Base-by-base conservation (phyloP, 2,329 filamentous ascomycete genomes). In the Zymoseptoria tritici region DNA sequence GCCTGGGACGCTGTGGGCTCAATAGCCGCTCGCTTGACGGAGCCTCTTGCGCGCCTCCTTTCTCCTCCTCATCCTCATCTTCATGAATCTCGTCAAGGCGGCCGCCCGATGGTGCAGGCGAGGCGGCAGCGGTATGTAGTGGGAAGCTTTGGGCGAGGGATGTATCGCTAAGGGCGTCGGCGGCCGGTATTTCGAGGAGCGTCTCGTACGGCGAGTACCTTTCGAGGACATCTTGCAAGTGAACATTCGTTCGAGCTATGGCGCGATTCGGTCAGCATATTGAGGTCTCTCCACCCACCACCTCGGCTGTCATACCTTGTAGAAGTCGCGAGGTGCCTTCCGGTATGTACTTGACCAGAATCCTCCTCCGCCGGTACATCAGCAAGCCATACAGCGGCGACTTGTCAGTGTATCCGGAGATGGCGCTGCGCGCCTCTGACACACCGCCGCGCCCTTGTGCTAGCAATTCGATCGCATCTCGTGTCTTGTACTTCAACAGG, bases 71-170 rank as follows among this genome's bases (percentile, higher is more conserved):
- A 71, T 95, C 91, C 57, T 88, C 89, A 76, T 94, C 90, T 76
- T 97, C 94, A n/a, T 88, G 86, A 72, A 97, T 97, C 76, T 96
- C 93, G 77, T 93, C 88, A 68, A 97, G 79, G 66, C 90, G 86
- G 54, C 85, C 89, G 4, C 90, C 93, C 9, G 92, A 96, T 24
- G 87, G 90, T n/a, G 36, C 13, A 46, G 36, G 36, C 20, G 93
- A 96, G 49, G 87, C 88, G 11, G 90, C 90, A 7, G 91, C 90
- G 49, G 92, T 89, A 75, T 97, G 91, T 57, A 97, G 80, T 51
- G 91, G 91, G 75, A 92, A 97, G 57, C 90, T 90, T 31, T 91
- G 86, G 9, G 91, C 93, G 57, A 99, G 83, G 65, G 90, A 89
- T 61, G 89, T 88, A 73, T 99, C 94, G 71, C 87, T 92, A 60